Base-by-base conservation (phyloP, 2,329 filamentous ascomycete species). In the Ophiognomonia clavigignenti-juglandacearum region DNA sequence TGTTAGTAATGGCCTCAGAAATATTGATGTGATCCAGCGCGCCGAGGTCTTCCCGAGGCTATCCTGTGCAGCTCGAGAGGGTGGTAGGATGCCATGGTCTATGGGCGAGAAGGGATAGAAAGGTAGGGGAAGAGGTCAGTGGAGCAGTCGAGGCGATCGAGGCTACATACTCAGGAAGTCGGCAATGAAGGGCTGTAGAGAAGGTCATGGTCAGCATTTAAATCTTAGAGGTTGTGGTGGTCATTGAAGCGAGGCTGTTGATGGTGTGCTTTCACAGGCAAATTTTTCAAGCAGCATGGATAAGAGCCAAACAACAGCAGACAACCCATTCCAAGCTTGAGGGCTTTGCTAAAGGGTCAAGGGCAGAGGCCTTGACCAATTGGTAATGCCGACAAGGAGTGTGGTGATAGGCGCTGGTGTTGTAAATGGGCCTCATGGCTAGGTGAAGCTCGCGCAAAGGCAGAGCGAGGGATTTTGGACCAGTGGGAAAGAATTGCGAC, bases 151-250 rank as follows among this genome's bases (percentile, higher is more conserved):
- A 20, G 16, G 26, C 8, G 24, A 14, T 46, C 43, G 45, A 49
- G 47, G 35, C 46, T 40, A 93, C 91, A 68, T 95, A 95, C 90
- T 97, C 83, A 97, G 71, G 84, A 97, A 97, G 80, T 97, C 92
- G 69, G 95, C 88, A 70, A 96, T 68, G 82, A 97, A 97, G 72
- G 88, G 88, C 85, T 95, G 66, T 57, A 53, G 48, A 34, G 53
- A 56, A 44, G n/a, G 51, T 42, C 19, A 14, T 39, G 6, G 45
- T 51, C 23, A 51, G 49, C 49, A 14, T 26, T 49, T 18, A 24
- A 49, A 23, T 18, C 38, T 38, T 26, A n/a, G n/a, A n/a, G n/a
- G n/a, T 27, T 35, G 18, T 16, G 14, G n/a, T 16, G 18, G 27
- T 13, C n/a, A 51, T 62, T 73, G 65, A 73, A 68, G 60, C 48